Base-by-base conservation (phyloP, 345 rosid genomes). In the Citrus glauca region DNA sequence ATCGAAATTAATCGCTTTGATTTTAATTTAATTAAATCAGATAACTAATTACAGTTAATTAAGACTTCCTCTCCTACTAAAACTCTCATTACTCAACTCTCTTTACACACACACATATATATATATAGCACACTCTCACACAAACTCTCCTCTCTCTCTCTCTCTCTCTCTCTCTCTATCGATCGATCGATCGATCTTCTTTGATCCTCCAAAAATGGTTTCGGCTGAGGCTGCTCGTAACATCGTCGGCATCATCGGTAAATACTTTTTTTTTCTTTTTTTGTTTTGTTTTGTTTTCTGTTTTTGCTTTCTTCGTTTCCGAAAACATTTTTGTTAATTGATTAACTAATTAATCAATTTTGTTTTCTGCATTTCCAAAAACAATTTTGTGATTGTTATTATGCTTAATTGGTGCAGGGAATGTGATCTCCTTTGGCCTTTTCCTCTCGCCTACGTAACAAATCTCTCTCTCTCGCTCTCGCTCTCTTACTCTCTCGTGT, bases 401-500 rank as follows among this genome's bases (percentile, higher is more conserved):
- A 5, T 16, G 20, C 22, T 16, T 53, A 17, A 53, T 53, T 7
- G 50, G 64, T 48, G 33, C 87, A 88, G 91, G 91, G 10, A 86
- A 88, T 72, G 72, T 86, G 50, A 71, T 83, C 40, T 88, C 91
- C 11, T 81, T 84, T 55, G 55, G 77, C 69, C 79, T 88, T 55
- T 88, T 86, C 82, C 70, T 85, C 24, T 88, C 91, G 4, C 89
- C 91, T 22, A 32, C 79, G 89, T 88, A 84, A 81, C 70, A 3
- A 65, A 10, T 14, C 14, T 2, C 17, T 5, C 24, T 4, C 37
- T 50, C 61, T 20, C 7, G 0, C 17, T 5, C 24, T 7, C 24
- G 25, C 66, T 4, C 30, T 38, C 61, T 20, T 6, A 1, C 13
- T 35, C 2, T 27, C 6, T 56, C 45, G 25, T 22, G 1, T 4